These are phyloP conservation scores for Ballota nigra DNA, from an alignment of 257 asterid genomes.

Conservation along the genomic window DNA sequence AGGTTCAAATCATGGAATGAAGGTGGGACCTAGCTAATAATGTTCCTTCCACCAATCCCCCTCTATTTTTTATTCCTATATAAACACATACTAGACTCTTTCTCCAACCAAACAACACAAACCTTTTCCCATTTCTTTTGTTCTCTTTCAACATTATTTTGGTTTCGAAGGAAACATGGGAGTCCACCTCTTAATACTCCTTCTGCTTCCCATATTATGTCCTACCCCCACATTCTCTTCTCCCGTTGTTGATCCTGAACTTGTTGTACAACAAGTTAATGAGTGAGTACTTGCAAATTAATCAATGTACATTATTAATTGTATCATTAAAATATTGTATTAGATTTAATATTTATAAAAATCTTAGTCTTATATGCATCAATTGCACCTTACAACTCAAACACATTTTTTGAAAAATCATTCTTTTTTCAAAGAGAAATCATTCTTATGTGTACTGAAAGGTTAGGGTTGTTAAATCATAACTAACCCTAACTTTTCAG, in stretches of 20 bases:
- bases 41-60: slow-evolving; percentile 27
- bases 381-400: too few relatives aligned
- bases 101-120: too few relatives aligned
- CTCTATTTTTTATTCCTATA: neutral
- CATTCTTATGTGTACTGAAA: too few relatives aligned
- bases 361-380: slow-evolving; percentile 29
- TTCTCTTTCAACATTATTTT: neutral
- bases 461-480: too few relatives aligned
- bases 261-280: slow-evolving; percentile 64
- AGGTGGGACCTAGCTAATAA: slow-evolving; percentile 31
- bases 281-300: slow-evolving; percentile 38
- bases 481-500: too few relatives aligned
- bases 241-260: slow-evolving; percentile 67
- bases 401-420: too few relatives aligned
- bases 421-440: too few relatives aligned
- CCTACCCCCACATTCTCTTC: slow-evolving; percentile 43
- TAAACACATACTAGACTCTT: slow-evolving; percentile 26
- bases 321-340: too few relatives aligned
- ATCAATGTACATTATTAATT: neutral
- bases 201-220: slow-evolving; percentile 31
- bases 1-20: slow-evolving; percentile 18
- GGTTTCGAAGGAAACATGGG: slow-evolving; percentile 28
- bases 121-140: neutral
- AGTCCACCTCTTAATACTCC: slow-evolving; percentile 35
- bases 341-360: too few relatives aligned